These are phyloP conservation scores for Pseudopyrenochaeta lycopersici DNA, from an alignment of 2,329 filamentous ascomycete species.

Conservation along the genomic window DNA sequence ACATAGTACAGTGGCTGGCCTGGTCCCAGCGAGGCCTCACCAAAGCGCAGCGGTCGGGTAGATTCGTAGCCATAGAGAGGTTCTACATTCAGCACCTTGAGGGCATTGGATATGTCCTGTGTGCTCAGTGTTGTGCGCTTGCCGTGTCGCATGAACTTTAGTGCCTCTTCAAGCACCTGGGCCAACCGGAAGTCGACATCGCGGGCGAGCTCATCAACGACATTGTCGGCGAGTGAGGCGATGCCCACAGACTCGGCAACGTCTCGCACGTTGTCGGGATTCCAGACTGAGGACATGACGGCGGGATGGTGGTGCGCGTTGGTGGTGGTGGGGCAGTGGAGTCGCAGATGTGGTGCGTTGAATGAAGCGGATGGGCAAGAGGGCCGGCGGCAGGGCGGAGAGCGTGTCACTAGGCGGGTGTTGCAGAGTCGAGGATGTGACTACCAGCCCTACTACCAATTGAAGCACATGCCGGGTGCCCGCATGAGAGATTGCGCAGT, in stretches of 20 bases:
- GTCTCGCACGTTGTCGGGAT: constrained; percentile 92
- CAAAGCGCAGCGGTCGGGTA: constrained; percentile 85
- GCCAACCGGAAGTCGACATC: constrained; percentile 96
- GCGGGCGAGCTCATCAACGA: constrained; percentile 85
- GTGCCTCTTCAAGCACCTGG: constrained; percentile 90
- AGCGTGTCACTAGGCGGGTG: constrained; percentile 39
- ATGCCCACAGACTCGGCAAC: constrained; percentile 97
- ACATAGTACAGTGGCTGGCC: constrained; percentile 97
- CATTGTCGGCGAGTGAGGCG: constrained; percentile 80
- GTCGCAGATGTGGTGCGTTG: constrained; percentile 11
- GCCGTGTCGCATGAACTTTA: constrained; percentile 95
- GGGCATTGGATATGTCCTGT: constrained; percentile 85
- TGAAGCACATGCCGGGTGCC: constrained; percentile 40
- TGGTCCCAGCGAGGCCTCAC: constrained; percentile 90
- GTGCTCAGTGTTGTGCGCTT: constrained; percentile 88
- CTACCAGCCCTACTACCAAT: constrained; percentile 41
- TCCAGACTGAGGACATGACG: constrained; percentile 75
- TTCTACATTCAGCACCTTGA: constrained; percentile 89
- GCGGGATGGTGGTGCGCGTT: constrained; percentile 15
- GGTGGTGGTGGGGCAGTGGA: constrained; percentile 17
- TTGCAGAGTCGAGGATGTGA: constrained; percentile 37
- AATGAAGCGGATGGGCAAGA: constrained; percentile 18
- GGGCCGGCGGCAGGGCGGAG: constrained; percentile 28
- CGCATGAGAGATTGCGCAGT: constrained; percentile 29
- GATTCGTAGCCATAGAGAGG: constrained; percentile 97